phyloP scores from a whole-genome alignment of 2,329 filamentous ascomycete genomes.

The Aspergillus caelatus region DNA sequence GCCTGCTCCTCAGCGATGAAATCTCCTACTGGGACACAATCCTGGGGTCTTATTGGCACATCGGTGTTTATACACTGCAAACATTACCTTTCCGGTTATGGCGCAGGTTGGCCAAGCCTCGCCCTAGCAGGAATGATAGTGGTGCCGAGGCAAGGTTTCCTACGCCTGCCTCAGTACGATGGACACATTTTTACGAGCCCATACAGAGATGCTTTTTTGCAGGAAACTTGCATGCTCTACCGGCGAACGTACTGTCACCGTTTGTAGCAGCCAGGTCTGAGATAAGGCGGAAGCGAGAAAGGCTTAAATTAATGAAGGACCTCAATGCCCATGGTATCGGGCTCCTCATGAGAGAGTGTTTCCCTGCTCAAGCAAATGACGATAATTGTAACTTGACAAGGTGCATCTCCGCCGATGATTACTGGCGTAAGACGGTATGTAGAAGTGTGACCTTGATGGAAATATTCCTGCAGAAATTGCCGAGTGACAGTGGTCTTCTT shows the following conservation, averaged over 20 bases:
- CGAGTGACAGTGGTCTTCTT: slow-evolving; percentile 57
- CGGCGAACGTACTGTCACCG: slow-evolving; percentile 73
- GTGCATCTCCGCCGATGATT: slow-evolving; percentile 45
- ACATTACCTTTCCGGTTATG: slow-evolving; percentile 77
- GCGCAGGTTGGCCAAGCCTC: slow-evolving; percentile 68
- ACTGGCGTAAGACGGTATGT: slow-evolving; percentile 76
- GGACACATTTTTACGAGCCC: slow-evolving; percentile 74
- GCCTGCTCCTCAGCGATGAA: slow-evolving; percentile 79
- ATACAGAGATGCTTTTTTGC: slow-evolving; percentile 76
- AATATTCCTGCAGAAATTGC: slow-evolving; percentile 74
- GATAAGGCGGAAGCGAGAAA: slow-evolving; percentile 72
- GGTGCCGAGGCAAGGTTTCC: slow-evolving; percentile 24
- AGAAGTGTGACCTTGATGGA: slow-evolving; percentile 85
- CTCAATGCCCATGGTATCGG: slow-evolving; percentile 86
- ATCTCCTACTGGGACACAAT: slow-evolving; percentile 97
- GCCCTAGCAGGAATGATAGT: slow-evolving; percentile 53
- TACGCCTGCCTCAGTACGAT: slow-evolving; percentile 44
- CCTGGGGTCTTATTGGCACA: slow-evolving; percentile 74
- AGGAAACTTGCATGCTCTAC: slow-evolving; percentile 70
- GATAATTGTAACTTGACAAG: slow-evolving; percentile 55
- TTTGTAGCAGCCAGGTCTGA: slow-evolving; percentile 75
- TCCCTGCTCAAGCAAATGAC: slow-evolving; percentile 67
- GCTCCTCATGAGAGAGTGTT: slow-evolving; percentile 81
- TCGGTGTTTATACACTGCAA: slow-evolving; percentile 81
- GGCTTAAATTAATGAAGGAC: slow-evolving; percentile 71